These are phyloP conservation scores for Hypericum androsaemum DNA, from an alignment of 345 rosid species.

Conservation along the genomic window DNA sequence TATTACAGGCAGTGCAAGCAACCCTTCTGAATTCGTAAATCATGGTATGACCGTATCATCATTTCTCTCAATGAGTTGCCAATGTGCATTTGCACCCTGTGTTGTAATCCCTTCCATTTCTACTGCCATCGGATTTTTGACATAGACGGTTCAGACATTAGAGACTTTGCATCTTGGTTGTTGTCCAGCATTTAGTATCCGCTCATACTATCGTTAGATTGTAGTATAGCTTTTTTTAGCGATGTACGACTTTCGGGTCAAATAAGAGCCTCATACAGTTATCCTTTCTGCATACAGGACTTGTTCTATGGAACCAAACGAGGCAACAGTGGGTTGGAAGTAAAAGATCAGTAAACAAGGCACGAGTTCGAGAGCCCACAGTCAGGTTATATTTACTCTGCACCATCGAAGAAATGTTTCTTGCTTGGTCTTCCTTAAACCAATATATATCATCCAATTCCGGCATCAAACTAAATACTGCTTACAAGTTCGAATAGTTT, in stretches of 20 bases:
- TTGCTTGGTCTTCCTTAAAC: too few relatives aligned
- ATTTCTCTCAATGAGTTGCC: too few relatives aligned
- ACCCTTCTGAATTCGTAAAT: conserved; percentile 59
- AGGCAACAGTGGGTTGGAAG: conserved; percentile 64
- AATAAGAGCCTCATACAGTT: conserved; percentile 9
- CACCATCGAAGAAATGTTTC: too few relatives aligned
- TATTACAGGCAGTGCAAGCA: conserved; percentile 35
- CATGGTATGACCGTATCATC: conserved; percentile 36
- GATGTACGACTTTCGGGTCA: conserved; percentile 1
- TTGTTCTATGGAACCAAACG: conserved; percentile 59
- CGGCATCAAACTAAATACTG: too few relatives aligned
- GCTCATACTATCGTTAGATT: neutral
- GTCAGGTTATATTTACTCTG: conserved; percentile 36
- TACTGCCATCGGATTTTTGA: too few relatives aligned
- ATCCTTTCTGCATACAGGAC: conserved; percentile 32
- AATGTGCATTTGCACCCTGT: too few relatives aligned
- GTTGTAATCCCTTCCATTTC: too few relatives aligned
- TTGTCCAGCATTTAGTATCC: too few relatives aligned
- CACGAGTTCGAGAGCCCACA: conserved; percentile 47
- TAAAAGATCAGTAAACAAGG: conserved; percentile 23
- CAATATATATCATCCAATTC: too few relatives aligned
- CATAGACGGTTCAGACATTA: too few relatives aligned
- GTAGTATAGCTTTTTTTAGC: neutral
- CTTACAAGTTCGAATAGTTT: too few relatives aligned
- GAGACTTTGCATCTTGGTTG: too few relatives aligned